phyloP scores from a whole-genome alignment of 2,329 filamentous ascomycete species.

The Hypoxylon sp. region DNA sequence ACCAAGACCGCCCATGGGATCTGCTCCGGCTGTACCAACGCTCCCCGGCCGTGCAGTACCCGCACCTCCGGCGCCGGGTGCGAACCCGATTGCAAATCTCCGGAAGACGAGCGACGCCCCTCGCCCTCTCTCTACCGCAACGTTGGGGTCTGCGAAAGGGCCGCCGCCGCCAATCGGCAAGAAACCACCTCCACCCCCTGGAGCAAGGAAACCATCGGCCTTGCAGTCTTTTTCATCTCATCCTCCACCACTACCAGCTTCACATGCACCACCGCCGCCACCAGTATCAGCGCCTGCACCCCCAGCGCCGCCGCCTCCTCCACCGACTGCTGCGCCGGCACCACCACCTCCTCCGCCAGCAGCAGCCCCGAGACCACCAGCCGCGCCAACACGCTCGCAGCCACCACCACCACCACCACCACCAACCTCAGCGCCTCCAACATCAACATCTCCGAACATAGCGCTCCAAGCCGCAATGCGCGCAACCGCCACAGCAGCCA shows the following conservation, averaged over 20 bases:
- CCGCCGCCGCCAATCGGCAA: slow-evolving; percentile 83
- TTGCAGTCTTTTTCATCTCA: slow-evolving; percentile 38
- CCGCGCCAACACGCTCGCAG: slow-evolving; percentile 45
- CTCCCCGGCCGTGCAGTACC: slow-evolving; percentile 54
- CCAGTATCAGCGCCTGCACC: slow-evolving; percentile 53
- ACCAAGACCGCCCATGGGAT: slow-evolving; percentile 66
- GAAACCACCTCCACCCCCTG: slow-evolving; percentile 72
- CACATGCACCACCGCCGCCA: slow-evolving; percentile 48
- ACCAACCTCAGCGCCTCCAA: slow-evolving; percentile 28
- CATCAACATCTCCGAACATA: slow-evolving; percentile 47
- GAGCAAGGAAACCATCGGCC: slow-evolving; percentile 64
- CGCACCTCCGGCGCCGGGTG: slow-evolving; percentile 51
- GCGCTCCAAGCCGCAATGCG: slow-evolving; percentile 54
- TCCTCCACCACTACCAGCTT: slow-evolving; percentile 45
- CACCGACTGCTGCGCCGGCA: slow-evolving; percentile 48
- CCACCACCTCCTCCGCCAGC: slow-evolving; percentile 47
- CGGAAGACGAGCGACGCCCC: slow-evolving; percentile 63
- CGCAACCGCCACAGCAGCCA: slow-evolving; percentile 47
- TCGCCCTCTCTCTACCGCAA: slow-evolving; percentile 68
- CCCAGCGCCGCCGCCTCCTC: slow-evolving; percentile 56
- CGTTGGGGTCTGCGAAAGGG: slow-evolving; percentile 66
- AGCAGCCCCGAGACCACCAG: slow-evolving; percentile 37
- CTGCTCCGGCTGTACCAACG: slow-evolving; percentile 67
- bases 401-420: slow-evolving; percentile 50
- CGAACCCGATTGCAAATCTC: slow-evolving; percentile 66